Percentiles rank a stretch among this genome's conserved stretches.
Conservation (phyloP, 2,329 filamentous ascomycete species). For the Samsoniella hepiali region DNA sequence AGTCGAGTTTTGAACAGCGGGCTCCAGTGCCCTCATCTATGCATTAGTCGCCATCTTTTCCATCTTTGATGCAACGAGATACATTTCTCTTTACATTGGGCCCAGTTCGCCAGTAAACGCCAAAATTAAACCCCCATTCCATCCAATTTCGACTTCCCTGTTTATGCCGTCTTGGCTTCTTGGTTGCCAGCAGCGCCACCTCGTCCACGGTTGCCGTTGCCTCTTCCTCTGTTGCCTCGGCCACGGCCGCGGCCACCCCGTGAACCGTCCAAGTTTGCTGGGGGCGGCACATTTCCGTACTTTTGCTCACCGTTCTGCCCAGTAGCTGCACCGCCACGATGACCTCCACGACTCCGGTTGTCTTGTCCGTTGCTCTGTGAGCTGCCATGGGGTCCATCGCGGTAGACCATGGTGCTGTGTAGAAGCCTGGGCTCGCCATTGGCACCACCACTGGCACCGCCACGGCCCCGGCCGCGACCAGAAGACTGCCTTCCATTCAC, state of each 20-base stretch:
- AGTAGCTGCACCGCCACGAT: conserved; percentile 27
- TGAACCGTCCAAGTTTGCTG: conserved; percentile 49
- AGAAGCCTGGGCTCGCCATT: conserved; percentile 39
- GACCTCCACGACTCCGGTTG: conserved; percentile 18
- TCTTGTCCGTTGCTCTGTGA: conserved; percentile 26
- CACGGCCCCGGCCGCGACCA: conserved; percentile 33
- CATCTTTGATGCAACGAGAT: not conserved
- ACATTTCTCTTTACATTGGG: not conserved
- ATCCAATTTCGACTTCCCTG: not conserved
- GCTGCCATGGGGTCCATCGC: conserved; percentile 35
- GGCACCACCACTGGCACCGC: conserved; percentile 36
- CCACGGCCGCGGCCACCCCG: conserved; percentile 41
- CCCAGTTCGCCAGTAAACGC: not conserved
- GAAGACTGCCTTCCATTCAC: conserved; percentile 44
- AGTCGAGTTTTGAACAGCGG: not conserved
- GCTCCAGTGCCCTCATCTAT: not conserved
- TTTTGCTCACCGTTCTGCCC: conserved; percentile 26
- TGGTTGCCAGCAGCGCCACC: conserved; percentile 25
- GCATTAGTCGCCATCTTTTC: conserved; percentile 8
- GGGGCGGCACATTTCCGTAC: conserved; percentile 60
- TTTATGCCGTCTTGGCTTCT: conserved; percentile 10
- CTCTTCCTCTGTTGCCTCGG: conserved; percentile 39
- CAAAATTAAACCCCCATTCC: not conserved
- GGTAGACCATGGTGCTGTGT: conserved; percentile 53
- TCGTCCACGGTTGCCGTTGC: conserved; percentile 34